A percentile compares a stretch with the other conserved stretches of the same genome.
These are phyloP conservation scores for Limonium bicolor DNA, from an alignment of 148 eudicot species.

Conservation along the genomic window DNA sequence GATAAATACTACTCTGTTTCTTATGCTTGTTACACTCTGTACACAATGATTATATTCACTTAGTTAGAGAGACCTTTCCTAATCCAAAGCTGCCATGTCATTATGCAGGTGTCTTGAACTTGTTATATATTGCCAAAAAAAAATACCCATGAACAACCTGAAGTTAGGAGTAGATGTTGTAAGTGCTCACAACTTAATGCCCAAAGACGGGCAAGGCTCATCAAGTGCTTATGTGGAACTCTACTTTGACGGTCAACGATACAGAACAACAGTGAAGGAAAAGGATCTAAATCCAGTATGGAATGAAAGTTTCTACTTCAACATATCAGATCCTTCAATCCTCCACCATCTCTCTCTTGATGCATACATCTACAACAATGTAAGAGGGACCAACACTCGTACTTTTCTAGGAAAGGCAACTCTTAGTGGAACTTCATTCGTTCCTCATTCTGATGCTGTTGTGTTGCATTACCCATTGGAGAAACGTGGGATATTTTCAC, in stretches of 20 bases:
- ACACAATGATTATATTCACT: too few relatives aligned
- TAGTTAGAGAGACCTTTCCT: too few relatives aligned
- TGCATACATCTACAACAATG: conserved; percentile 44
- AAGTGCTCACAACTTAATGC: conserved; percentile 79
- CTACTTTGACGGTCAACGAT: conserved; percentile 63
- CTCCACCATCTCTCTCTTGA: conserved; percentile 56
- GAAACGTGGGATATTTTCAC: conserved; percentile 80
- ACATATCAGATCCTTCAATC: conserved; percentile 61
- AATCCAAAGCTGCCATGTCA: too few relatives aligned
- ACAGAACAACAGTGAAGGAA: conserved; percentile 71
- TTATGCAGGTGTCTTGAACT: conserved; percentile 13
- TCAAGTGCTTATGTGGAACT: conserved; percentile 81
- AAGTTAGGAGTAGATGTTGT: conserved; percentile 82
- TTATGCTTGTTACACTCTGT: too few relatives aligned
- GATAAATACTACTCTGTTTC: too few relatives aligned
- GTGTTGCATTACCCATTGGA: conserved; percentile 80
- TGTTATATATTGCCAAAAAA: not conserved
- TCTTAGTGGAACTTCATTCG: conserved; percentile 78
- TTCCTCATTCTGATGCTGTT: conserved; percentile 67
- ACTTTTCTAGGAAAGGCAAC: conserved; percentile 80
- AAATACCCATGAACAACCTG: conserved; percentile 31
- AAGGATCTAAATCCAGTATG: conserved; percentile 87
- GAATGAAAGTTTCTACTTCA: conserved; percentile 96
- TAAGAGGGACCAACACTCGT: conserved; percentile 27
- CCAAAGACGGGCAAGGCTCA: conserved; percentile 91